phyloP scores from a whole-genome alignment of 2,329 filamentous ascomycete species.

The Byssochlamys sp. region DNA sequence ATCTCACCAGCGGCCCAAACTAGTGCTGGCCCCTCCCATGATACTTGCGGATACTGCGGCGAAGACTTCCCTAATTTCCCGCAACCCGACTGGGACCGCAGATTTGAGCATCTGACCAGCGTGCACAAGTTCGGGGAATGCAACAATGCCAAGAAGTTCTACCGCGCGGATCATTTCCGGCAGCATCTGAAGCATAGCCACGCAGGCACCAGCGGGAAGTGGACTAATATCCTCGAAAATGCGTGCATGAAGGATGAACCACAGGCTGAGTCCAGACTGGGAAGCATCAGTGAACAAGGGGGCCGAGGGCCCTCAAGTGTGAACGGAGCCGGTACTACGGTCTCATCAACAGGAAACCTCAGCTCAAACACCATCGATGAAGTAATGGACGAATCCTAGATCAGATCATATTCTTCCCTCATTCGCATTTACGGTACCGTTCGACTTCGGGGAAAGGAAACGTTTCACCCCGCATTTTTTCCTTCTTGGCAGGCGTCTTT shows the following conservation, averaged over 20 bases:
- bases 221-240: slow-evolving; percentile 96
- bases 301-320: slow-evolving; percentile 4
- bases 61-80: slow-evolving; percentile 70
- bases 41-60: slow-evolving; percentile 90
- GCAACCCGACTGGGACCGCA: slow-evolving; percentile 77
- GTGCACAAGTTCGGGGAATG: slow-evolving; percentile 96
- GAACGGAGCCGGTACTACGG: slow-evolving; percentile 4
- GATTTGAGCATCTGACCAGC: slow-evolving; percentile 77
- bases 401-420: not conserved
- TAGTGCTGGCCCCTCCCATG: slow-evolving; percentile 35
- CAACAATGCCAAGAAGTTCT: slow-evolving; percentile 98
- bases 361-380: slow-evolving; percentile 13
- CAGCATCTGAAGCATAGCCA: slow-evolving; percentile 98
- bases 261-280: slow-evolving; percentile 20
- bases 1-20: slow-evolving; percentile 36
- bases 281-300: slow-evolving; percentile 16
- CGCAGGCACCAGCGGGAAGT: slow-evolving; percentile 89
- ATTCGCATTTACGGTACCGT: not conserved
- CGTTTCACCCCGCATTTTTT: not conserved
- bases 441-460: not conserved
- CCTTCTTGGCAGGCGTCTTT: not conserved
- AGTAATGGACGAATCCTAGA: slow-evolving; percentile 12
- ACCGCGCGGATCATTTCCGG: slow-evolving; percentile 90
- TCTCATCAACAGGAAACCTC: slow-evolving; percentile 1
- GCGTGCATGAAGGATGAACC: slow-evolving; percentile 87